A percentile compares a stretch with the other conserved stretches of the same genome.
These are phyloP conservation scores for Linnemannia zychae DNA, from an alignment of 192 early-diverging fungal genomes.

Conservation along the genomic window DNA sequence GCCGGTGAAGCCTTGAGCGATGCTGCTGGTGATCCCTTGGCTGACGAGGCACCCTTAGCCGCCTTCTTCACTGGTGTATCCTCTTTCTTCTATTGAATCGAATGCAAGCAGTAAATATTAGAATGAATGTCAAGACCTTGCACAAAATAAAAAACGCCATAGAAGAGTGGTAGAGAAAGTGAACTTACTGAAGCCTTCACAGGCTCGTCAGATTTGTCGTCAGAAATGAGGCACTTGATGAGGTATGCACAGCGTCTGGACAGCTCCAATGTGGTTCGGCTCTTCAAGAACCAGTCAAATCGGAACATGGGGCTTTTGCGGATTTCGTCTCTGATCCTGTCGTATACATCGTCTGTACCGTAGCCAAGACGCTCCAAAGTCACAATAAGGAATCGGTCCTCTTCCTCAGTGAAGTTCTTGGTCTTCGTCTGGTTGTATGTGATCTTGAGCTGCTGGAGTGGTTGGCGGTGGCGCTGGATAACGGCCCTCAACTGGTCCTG, in stretches of 20 bases:
- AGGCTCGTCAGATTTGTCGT: constrained; percentile 43
- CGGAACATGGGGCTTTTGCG: constrained; percentile 86
- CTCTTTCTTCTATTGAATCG: constrained; percentile 34
- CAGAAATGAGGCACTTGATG: constrained; percentile 60
- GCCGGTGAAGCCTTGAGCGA: constrained; percentile 38
- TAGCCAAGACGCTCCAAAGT: constrained; percentile 90
- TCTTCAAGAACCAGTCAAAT: constrained; percentile 99
- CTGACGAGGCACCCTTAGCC: constrained; percentile 25
- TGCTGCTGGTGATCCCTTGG: constrained; percentile 30
- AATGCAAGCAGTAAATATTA: not conserved
- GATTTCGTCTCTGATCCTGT: constrained; percentile 90
- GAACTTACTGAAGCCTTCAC: constrained; percentile 19
- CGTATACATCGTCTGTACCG: constrained; percentile 93
- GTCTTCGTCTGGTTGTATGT: constrained; percentile 91
- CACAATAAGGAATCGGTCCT: constrained; percentile 97
- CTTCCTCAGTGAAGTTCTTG: constrained; percentile 95
- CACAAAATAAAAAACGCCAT: not conserved
- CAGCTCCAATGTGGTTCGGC: constrained; percentile 89
- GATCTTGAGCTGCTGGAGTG: constrained; percentile 91
- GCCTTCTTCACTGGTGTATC: constrained; percentile 30
- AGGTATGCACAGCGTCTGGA: constrained; percentile 88
- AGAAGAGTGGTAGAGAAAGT: not conserved
- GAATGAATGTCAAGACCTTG: not conserved
- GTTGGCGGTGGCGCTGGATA: constrained; percentile 78
- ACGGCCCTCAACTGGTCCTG: constrained; percentile 86